Evolutionary conservation across 2,329 filamentous ascomycete genomes (phyloP).

Genomic region (Chaetomium globosum): DNA sequence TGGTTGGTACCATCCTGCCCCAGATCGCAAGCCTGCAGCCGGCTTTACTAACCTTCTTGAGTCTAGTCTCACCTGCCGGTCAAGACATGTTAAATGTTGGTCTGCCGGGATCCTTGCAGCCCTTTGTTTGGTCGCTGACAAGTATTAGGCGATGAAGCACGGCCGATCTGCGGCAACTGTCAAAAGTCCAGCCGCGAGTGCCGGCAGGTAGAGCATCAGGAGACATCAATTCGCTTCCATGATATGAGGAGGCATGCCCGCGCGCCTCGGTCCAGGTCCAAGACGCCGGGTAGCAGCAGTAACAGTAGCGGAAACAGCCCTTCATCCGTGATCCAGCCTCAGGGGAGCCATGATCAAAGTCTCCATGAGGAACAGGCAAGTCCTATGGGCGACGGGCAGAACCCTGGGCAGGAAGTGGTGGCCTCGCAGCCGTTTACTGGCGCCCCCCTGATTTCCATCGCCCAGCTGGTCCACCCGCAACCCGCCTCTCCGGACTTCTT

Average conservation of each 20-base stretch:
- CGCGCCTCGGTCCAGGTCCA: background rate
- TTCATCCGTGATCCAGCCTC: too few species aligned
- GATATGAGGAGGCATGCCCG: background rate
- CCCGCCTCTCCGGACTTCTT: too few species aligned
- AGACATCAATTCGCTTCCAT: conserved; percentile 5
- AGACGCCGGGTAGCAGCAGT: conserved; percentile 1
- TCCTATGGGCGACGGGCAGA: too few species aligned
- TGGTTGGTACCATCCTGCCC: conserved; percentile 3
- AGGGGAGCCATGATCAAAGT: too few species aligned
- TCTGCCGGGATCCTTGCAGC: background rate
- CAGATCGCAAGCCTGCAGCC: too few species aligned
- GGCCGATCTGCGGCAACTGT: conserved; percentile 11
- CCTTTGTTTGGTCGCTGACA: conserved; percentile 1
- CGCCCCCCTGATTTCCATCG: too few species aligned
- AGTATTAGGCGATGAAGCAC: conserved; percentile 6
- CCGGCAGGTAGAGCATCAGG: conserved; percentile 2
- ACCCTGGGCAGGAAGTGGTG: too few species aligned
- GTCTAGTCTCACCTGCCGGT: conserved; percentile 17
- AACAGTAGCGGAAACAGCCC: background rate
- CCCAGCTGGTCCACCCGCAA: too few species aligned
- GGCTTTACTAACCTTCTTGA: too few species aligned
- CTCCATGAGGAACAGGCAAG: too few species aligned
- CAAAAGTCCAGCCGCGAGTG: conserved; percentile 11
- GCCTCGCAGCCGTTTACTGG: too few species aligned
- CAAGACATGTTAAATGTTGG: conserved; percentile 12